Evolutionary conservation across 768 basidiomycete genomes (phyloP).

Genomic region (Porphyrellus cyaneotinctus): DNA sequence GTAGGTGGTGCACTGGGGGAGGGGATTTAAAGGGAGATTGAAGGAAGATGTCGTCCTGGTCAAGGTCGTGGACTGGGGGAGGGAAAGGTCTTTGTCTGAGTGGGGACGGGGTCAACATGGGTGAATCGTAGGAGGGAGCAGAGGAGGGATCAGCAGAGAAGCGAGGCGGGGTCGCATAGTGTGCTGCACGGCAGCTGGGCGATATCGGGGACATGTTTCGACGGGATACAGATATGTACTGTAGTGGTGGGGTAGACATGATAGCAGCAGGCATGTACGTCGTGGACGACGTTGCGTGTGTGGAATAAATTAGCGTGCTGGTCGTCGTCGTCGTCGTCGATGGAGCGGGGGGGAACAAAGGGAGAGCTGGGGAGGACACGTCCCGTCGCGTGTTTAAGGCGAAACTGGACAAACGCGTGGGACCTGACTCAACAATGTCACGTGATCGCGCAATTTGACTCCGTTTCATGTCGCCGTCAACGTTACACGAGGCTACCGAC

Average conservation of each 20-base stretch:
- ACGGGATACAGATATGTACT: constrained; percentile 35
- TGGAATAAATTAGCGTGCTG: not conserved
- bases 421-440: constrained; percentile 33
- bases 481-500: constrained; percentile 34
- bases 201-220: constrained; percentile 30
- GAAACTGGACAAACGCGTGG: constrained; percentile 23
- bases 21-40: constrained; percentile 50
- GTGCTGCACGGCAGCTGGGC: constrained; percentile 31
- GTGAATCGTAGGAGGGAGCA: constrained; percentile 43
- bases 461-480: constrained; percentile 25
- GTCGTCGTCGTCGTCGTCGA: constrained; percentile 10
- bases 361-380: constrained; percentile 3
- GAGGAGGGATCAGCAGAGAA: constrained; percentile 18
- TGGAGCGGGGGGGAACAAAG: constrained; percentile 20
- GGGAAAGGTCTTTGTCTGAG: constrained; percentile 45
- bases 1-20: constrained; percentile 40
- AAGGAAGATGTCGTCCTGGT: constrained; percentile 50
- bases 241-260: constrained; percentile 31
- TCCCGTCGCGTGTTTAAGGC: constrained; percentile 30
- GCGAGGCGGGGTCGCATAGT: constrained; percentile 34
- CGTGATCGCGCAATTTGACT: constrained; percentile 29
- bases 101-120: constrained; percentile 65
- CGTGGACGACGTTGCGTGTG: too few relatives aligned
- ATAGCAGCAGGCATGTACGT: constrained; percentile 27
- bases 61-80: constrained; percentile 23